These are phyloP conservation scores for Pulveroboletus sp. DNA, from an alignment of 768 basidiomycete species.

Conservation along the genomic window DNA sequence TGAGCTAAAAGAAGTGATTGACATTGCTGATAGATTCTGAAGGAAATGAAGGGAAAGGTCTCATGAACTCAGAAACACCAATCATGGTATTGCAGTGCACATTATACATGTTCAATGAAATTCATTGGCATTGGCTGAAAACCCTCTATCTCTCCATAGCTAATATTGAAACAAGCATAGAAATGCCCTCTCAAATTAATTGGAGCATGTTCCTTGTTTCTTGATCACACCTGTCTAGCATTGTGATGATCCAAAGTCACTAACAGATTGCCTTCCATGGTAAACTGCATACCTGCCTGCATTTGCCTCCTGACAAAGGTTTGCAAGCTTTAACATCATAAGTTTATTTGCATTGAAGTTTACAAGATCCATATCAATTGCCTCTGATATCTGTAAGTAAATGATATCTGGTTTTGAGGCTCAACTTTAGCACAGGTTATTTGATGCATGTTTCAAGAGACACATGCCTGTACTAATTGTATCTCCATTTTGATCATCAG, in stretches of 20 bases:
- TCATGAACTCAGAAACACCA: background rate
- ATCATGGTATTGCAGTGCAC: background rate
- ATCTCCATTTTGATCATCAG: too few species aligned
- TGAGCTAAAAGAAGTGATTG: background rate
- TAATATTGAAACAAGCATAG: background rate
- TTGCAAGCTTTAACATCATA: too few species aligned
- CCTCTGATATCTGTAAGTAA: too few species aligned
- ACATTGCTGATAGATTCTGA: background rate
- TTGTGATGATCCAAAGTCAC: background rate
- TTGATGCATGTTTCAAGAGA: too few species aligned
- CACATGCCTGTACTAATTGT: too few species aligned
- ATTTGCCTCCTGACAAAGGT: too few species aligned
- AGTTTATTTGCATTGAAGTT: too few species aligned
- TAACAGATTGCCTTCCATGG: background rate
- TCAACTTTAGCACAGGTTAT: too few species aligned
- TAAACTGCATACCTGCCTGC: background rate
- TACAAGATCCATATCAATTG: too few species aligned
- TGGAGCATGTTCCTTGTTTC: too few species aligned
- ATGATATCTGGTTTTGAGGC: too few species aligned
- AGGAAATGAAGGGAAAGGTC: background rate
- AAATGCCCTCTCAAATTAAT: background rate
- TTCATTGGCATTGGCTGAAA: background rate
- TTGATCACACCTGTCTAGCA: too few species aligned
- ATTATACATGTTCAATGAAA: background rate
- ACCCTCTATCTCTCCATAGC: background rate